Percentiles rank a stretch among this genome's conserved stretches.
Conservation (phyloP, 805 yeast species). For the Cyberlindnera galapagoensis region DNA sequence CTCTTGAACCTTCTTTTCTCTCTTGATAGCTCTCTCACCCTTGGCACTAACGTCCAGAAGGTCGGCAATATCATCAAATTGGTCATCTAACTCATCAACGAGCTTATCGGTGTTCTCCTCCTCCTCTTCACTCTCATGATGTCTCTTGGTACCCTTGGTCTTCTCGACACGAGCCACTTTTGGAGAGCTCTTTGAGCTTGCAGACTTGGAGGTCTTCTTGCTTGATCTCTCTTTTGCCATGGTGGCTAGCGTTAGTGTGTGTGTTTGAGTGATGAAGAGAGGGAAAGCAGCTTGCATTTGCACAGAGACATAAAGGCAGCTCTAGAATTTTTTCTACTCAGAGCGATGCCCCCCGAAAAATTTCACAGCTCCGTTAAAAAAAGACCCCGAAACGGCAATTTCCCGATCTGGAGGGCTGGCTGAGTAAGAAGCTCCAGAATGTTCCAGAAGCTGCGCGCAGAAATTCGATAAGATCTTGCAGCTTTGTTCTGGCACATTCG, state of each 20-base stretch:
- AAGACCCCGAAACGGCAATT: too few relatives aligned
- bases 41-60: slow-evolving; percentile 41
- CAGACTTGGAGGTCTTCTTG: slow-evolving; percentile 7
- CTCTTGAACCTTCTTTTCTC: slow-evolving; percentile 7
- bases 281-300: too few relatives aligned
- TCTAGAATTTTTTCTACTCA: too few relatives aligned
- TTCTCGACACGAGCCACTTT: slow-evolving; percentile 7
- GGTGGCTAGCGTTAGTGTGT: neutral
- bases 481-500: too few relatives aligned
- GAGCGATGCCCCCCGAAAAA: too few relatives aligned
- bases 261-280: neutral
- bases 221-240: slow-evolving; percentile 16
- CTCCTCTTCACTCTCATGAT: slow-evolving; percentile 24
- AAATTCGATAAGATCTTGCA: too few relatives aligned
- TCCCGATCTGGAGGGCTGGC: too few relatives aligned
- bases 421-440: too few relatives aligned
- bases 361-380: too few relatives aligned
- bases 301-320: too few relatives aligned
- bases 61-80: slow-evolving; percentile 51
- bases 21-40: slow-evolving; percentile 15
- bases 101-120: slow-evolving; percentile 35
- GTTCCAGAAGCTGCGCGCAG: too few relatives aligned
- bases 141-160: slow-evolving; percentile 23
- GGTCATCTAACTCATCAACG: slow-evolving; percentile 50
- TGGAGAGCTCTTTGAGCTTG: slow-evolving; percentile 8